phyloP scores from a whole-genome alignment of 352 stramenopile species.

The Globisporangium recalcitrans region DNA sequence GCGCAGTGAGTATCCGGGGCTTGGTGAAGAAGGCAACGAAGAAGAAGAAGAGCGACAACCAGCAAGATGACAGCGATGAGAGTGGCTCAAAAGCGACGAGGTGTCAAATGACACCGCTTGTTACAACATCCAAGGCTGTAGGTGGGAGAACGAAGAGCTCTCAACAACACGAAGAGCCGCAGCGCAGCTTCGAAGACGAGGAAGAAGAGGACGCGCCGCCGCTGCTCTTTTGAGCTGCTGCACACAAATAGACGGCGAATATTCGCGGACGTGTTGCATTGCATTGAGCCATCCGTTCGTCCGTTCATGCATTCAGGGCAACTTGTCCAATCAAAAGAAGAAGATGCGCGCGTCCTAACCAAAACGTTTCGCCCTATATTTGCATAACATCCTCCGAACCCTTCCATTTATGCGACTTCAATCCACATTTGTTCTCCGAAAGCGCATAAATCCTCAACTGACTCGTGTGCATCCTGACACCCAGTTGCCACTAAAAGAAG shows the following conservation, averaged over 20 bases:
- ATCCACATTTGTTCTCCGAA: background rate
- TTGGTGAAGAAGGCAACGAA: background rate
- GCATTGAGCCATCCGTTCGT: too few relatives aligned
- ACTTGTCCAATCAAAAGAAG: background rate
- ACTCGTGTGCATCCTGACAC: background rate
- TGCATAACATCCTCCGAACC: background rate
- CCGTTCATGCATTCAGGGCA: too few relatives aligned
- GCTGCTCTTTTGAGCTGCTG: conserved; percentile 17
- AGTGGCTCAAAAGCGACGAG: too few relatives aligned
- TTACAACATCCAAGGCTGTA: conserved; percentile 17
- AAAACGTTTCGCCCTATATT: background rate
- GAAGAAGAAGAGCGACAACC: background rate
- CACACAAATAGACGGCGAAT: too few relatives aligned
- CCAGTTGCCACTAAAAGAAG: background rate
- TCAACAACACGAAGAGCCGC: background rate
- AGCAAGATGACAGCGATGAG: background rate
- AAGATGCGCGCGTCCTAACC: background rate
- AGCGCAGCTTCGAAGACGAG: conserved; percentile 16
- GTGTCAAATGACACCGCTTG: background rate
- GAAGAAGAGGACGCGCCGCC: conserved; percentile 22
- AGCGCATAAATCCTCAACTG: background rate
- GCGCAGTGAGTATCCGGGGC: background rate
- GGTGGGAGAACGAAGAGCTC: background rate
- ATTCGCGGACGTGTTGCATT: background rate
- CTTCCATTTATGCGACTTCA: background rate